A percentile compares a stretch with the other conserved stretches of the same genome.
Evolutionary conservation across 345 rosid genomes (phyloP).

Genomic region (Isatis tinctoria): DNA sequence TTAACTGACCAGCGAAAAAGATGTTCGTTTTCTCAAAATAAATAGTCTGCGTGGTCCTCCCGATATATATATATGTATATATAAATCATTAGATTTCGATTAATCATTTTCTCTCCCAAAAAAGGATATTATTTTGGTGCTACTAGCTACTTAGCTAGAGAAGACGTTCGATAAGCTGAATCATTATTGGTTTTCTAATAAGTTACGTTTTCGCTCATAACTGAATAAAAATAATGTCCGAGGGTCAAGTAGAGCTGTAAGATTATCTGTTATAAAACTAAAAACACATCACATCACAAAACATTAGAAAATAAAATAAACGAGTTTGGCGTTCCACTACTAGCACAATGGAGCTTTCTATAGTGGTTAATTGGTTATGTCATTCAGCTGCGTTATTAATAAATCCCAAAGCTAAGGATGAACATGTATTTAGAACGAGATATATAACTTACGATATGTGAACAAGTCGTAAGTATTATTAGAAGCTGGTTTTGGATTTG

Average conservation of each 20-base stretch:
- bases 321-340: not conserved
- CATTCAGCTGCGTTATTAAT: not conserved
- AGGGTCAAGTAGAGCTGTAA: not conserved
- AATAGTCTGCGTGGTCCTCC: conserved; percentile 13
- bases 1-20: not conserved
- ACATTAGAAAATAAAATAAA: not conserved
- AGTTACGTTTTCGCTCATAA: conserved; percentile 15
- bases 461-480: not conserved
- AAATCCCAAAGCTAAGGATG: not conserved
- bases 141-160: conserved; percentile 6
- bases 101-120: conserved; percentile 6
- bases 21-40: not conserved
- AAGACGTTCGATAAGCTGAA: conserved; percentile 22
- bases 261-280: not conserved
- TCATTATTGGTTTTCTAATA: conserved; percentile 8
- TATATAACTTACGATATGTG: not conserved
- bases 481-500: not conserved
- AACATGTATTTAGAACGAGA: not conserved
- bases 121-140: not conserved
- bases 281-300: not conserved
- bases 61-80: not conserved
- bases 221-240: not conserved
- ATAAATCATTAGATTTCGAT: conserved; percentile 6
- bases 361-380: not conserved
- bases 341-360: not conserved